Evolutionary conservation across 192 early-diverging fungal species (phyloP).

Genomic region (Linnemannia zychae): DNA sequence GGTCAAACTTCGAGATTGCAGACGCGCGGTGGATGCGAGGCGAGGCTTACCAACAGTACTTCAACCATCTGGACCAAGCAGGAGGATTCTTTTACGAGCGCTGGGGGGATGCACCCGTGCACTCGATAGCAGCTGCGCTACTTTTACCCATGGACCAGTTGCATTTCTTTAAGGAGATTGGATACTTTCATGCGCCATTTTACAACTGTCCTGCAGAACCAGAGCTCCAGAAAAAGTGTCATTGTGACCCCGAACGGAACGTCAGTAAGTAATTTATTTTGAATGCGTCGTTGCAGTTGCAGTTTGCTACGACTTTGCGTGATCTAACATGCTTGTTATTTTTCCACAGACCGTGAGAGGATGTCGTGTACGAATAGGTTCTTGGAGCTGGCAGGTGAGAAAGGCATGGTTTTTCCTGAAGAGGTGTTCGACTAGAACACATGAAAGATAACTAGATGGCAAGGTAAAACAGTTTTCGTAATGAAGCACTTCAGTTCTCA

Average conservation of each 20-base stretch:
- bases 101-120: conserved; percentile 85
- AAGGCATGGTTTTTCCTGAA: conserved; percentile 28
- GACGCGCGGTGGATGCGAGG: conserved; percentile 74
- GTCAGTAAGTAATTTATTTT: conserved; percentile 59
- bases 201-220: conserved; percentile 69
- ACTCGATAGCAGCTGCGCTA: conserved; percentile 74
- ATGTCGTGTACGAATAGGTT: conserved; percentile 38
- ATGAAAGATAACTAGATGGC: background rate
- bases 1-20: conserved; percentile 91
- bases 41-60: conserved; percentile 76
- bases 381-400: conserved; percentile 12
- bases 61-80: conserved; percentile 76
- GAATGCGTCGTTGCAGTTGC: too few species aligned
- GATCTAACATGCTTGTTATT: background rate
- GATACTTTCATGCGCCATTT: conserved; percentile 76
- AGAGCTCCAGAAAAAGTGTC: conserved; percentile 60
- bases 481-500: too few species aligned
- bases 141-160: conserved; percentile 71
- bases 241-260: conserved; percentile 62
- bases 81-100: conserved; percentile 92
- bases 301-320: too few species aligned
- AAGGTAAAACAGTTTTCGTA: too few species aligned
- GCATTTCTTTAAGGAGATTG: conserved; percentile 84
- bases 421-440: conserved; percentile 24
- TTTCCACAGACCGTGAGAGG: conserved; percentile 32